Base-by-base conservation (phyloP, 148 eudicot genomes). In the Gaultheria prostrata region DNA sequence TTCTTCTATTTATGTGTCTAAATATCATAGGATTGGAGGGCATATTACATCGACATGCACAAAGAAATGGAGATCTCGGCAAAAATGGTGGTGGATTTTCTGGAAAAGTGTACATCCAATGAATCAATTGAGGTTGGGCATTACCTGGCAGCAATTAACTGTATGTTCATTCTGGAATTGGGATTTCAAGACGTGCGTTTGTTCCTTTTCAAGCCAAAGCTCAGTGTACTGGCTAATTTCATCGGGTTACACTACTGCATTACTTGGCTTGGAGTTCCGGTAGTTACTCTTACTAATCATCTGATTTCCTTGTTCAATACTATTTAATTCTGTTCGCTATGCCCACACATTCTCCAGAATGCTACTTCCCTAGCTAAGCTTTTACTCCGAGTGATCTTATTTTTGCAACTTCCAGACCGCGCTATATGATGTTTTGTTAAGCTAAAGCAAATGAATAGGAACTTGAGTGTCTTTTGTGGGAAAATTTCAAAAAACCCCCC, bases 191-290 rank as follows among this genome's bases (percentile, higher is more conserved):
- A 95, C 83, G 92, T 95, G 51, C 89, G 90, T 77, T 80, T 91
- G 88, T 90, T 95, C 84, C 86, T 95, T 53, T 88, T 95, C 74
- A 93, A 85, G 78, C 93, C 91, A 8, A 89, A 91, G 73, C 88
- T 86, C 70, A 85, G 84, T 83, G 93, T 88, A 48, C 77, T 92
- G 57, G 88, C 92, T 15, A 95, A 95, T 87, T 85, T 95, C 89
- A 76, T 94, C 26, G 98, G 97, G 78, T 78, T 95, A 87, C 97
- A 95, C 85, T 95, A 93, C 81, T 92, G 98, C 89, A 85, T 94
- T 81, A 76, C 86, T 10, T 88, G 90, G 89, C 98, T 95, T 80
- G 89, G 86, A 82, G 88, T 93, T 51, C 91, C 96, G 84, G 98
- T 95, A 90, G 85, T 86, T 82, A 6, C 79, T 56, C 12, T 69